Evolutionary conservation across 768 basidiomycete genomes (phyloP).

Genomic region (Panellus pusillus): DNA sequence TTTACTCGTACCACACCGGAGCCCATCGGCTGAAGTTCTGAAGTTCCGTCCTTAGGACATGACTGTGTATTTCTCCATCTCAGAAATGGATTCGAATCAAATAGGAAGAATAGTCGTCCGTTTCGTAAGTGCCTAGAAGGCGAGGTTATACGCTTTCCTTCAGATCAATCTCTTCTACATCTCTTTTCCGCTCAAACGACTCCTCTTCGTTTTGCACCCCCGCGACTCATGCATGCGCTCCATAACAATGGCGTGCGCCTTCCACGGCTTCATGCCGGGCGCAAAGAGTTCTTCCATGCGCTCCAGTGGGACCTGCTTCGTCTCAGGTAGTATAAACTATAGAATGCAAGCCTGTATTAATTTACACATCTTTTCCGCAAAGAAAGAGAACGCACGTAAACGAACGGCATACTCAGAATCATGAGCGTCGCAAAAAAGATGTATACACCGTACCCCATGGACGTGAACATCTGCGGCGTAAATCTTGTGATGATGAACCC

Average conservation of each 20-base stretch:
- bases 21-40: too few species aligned
- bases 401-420: constrained; percentile 34
- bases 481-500: constrained; percentile 38
- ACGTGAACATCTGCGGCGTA: constrained; percentile 39
- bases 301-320: constrained; percentile 41
- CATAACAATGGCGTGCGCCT: constrained; percentile 34
- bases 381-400: constrained; percentile 28
- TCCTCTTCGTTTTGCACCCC: not conserved
- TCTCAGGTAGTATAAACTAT: constrained; percentile 40
- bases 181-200: constrained; percentile 11
- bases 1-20: too few species aligned
- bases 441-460: constrained; percentile 40
- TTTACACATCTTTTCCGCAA: not conserved
- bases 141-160: too few species aligned
- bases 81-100: too few species aligned
- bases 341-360: too few species aligned
- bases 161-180: too few species aligned
- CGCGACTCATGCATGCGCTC: constrained; percentile 24
- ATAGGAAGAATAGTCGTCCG: too few species aligned
- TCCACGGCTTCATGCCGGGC: constrained; percentile 34
- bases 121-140: too few species aligned
- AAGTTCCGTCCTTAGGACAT: too few species aligned
- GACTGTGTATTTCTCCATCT: too few species aligned
- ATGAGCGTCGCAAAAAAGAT: constrained; percentile 37
- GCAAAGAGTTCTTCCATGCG: constrained; percentile 43